Evolutionary conservation across 371 early-diverging fungal species (phyloP).

Genomic region (Apophysomyces trapeziformis): DNA sequence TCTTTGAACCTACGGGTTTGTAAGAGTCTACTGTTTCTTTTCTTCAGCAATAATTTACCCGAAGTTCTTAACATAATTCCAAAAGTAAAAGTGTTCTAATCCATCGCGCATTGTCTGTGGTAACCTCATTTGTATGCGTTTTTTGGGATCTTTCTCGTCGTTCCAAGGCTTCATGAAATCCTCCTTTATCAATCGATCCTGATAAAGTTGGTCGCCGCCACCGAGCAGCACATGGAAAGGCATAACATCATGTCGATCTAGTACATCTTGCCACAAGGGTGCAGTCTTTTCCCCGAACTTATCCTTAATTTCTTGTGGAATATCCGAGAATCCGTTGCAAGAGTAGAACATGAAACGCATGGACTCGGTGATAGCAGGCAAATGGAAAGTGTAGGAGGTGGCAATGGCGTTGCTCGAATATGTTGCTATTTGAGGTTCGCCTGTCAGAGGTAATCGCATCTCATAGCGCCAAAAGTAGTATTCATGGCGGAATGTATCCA

Average conservation of each 20-base stretch:
- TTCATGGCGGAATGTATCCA: conserved; percentile 34
- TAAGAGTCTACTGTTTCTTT: neutral
- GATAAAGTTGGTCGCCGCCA: conserved; percentile 88
- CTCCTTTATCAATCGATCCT: conserved; percentile 40
- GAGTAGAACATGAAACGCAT: conserved; percentile 67
- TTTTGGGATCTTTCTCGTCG: conserved; percentile 42
- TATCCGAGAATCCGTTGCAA: conserved; percentile 75
- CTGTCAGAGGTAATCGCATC: conserved; percentile 28
- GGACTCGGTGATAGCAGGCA: conserved; percentile 42
- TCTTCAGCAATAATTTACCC: conserved; percentile 28
- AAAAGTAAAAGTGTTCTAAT: conserved; percentile 75
- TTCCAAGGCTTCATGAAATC: conserved; percentile 54
- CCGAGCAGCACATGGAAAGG: conserved; percentile 85
- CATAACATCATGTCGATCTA: conserved; percentile 65
- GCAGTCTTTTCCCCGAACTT: conserved; percentile 53
- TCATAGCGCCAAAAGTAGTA: conserved; percentile 47
- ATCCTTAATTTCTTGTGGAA: conserved; percentile 47
- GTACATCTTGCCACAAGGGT: conserved; percentile 80
- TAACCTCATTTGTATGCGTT: conserved; percentile 45
- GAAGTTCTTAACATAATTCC: conserved; percentile 75
- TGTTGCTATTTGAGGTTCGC: conserved; percentile 29
- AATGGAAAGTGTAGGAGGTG: conserved; percentile 35
- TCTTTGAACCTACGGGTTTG: conserved; percentile 25
- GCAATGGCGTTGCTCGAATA: conserved; percentile 24
- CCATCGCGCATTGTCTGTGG: conserved; percentile 58